Conservation (phyloP, 345 rosid species). For the Acer campestre region DNA sequence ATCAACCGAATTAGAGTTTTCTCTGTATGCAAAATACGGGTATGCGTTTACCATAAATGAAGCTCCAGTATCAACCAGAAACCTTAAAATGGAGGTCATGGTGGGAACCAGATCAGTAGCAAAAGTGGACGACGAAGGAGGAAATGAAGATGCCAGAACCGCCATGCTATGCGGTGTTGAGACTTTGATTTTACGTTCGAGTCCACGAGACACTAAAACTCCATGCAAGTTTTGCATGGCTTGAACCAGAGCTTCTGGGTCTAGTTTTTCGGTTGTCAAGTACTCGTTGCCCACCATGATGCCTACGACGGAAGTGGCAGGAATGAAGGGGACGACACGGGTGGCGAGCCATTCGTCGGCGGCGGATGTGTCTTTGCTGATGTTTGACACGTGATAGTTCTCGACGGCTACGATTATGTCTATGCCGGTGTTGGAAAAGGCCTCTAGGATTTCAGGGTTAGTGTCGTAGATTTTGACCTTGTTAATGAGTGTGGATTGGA, state of each 20-base stretch:
- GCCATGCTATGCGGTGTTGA: conserved; percentile 71
- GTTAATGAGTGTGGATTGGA: conserved; percentile 65
- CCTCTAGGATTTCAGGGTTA: conserved; percentile 62
- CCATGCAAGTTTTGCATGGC: conserved; percentile 65
- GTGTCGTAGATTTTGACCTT: conserved; percentile 69
- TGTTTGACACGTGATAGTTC: conserved; percentile 50
- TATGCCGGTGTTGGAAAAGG: conserved; percentile 69
- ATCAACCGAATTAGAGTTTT: conserved; percentile 45
- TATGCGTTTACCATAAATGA: conserved; percentile 71
- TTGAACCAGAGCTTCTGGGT: conserved; percentile 43
- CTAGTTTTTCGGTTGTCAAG: conserved; percentile 44
- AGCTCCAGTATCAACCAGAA: conserved; percentile 52
- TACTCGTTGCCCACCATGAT: conserved; percentile 65
- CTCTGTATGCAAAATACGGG: conserved; percentile 69
- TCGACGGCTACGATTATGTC: conserved; percentile 62
- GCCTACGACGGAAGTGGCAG: conserved; percentile 57
- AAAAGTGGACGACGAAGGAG: conserved; percentile 60
- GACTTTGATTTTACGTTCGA: conserved; percentile 68
- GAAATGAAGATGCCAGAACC: conserved; percentile 58
- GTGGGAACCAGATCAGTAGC: conserved; percentile 47
- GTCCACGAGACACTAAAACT: conserved; percentile 46
- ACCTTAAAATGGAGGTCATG: conserved; percentile 52
- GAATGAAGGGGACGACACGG: conserved; percentile 58
- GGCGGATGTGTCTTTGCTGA: conserved; percentile 45
- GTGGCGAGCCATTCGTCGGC: conserved; percentile 56